A percentile compares a stretch with the other conserved stretches of the same genome.
Conservation (phyloP, 2,329 filamentous ascomycete genomes). For the Fusarium temperatum region DNA sequence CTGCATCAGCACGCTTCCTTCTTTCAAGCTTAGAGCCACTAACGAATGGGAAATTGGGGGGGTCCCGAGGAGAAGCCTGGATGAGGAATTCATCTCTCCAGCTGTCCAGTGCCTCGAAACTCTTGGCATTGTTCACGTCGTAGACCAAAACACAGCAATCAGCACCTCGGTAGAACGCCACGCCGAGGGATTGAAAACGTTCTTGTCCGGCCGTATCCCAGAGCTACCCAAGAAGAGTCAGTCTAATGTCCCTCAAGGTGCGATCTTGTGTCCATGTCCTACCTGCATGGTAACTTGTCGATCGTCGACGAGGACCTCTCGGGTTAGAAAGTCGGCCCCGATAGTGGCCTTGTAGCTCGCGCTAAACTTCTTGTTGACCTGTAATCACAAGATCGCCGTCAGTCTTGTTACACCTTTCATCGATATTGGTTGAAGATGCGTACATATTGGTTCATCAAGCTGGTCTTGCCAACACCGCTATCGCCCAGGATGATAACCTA, state of each 20-base stretch:
- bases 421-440: constrained; percentile 46
- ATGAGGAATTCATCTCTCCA: constrained; percentile 99
- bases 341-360: constrained; percentile 99
- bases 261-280: constrained; percentile 40
- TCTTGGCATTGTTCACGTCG: constrained; percentile 99
- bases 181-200: constrained; percentile 94
- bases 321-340: constrained; percentile 96
- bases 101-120: constrained; percentile 96
- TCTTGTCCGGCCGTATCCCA: constrained; percentile 99
- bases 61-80: constrained; percentile 94
- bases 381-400: constrained; percentile 13
- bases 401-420: constrained; percentile 14
- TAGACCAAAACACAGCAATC: constrained; percentile 98
- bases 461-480: constrained; percentile 98
- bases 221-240: constrained; percentile 64
- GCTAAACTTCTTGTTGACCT: constrained; percentile 99
- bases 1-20: constrained; percentile 30
- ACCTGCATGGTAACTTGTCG: constrained; percentile 98
- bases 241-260: not conserved
- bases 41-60: constrained; percentile 97
- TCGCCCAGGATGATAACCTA: constrained; percentile 99
- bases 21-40: constrained; percentile 48
- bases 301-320: constrained; percentile 97
- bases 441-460: constrained; percentile 99
- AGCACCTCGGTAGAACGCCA: constrained; percentile 96